Percentiles rank a stretch among this genome's conserved stretches.
Conservation (phyloP, 768 basidiomycete genomes). For the Mycena epipterygia region DNA sequence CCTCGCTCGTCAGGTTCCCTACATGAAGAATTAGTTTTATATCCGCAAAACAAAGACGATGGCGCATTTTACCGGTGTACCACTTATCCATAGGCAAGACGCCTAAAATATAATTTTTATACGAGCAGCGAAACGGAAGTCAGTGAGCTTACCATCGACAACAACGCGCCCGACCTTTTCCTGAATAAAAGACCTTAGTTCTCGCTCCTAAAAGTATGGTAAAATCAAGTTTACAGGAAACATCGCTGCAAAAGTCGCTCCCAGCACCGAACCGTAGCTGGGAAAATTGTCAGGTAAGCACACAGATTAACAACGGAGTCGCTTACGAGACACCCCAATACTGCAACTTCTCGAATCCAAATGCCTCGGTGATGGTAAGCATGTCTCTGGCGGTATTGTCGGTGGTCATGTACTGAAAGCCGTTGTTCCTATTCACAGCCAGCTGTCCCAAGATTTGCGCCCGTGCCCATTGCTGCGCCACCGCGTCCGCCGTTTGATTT, state of each 20-base stretch:
- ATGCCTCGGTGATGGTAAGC: conserved; percentile 49
- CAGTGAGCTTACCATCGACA: conserved; percentile 16
- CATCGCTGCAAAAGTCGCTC: conserved; percentile 31
- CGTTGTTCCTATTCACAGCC: conserved; percentile 44
- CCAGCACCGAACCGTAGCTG: conserved; percentile 23
- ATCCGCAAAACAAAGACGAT: background rate
- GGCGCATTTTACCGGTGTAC: conserved; percentile 3
- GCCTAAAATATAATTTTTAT: background rate
- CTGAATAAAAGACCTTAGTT: background rate
- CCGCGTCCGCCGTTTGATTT: conserved; percentile 40
- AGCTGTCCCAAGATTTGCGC: conserved; percentile 46
- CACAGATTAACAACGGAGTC: too few species aligned
- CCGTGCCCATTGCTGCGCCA: conserved; percentile 50
- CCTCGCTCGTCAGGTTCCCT: conserved; percentile 1
- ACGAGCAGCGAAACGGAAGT: background rate
- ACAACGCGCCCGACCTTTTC: conserved; percentile 28
- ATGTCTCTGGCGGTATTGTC: conserved; percentile 56
- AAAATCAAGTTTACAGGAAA: conserved; percentile 23
- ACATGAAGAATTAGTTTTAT: background rate
- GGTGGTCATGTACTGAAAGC: conserved; percentile 49
- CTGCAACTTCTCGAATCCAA: conserved; percentile 48
- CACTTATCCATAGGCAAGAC: conserved; percentile 3
- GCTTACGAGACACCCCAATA: too few species aligned
- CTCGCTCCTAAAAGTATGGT: background rate
- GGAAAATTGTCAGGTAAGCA: too few species aligned